Conservation (phyloP, 768 basidiomycete genomes). For the Phlebiopsis gigantea region DNA sequence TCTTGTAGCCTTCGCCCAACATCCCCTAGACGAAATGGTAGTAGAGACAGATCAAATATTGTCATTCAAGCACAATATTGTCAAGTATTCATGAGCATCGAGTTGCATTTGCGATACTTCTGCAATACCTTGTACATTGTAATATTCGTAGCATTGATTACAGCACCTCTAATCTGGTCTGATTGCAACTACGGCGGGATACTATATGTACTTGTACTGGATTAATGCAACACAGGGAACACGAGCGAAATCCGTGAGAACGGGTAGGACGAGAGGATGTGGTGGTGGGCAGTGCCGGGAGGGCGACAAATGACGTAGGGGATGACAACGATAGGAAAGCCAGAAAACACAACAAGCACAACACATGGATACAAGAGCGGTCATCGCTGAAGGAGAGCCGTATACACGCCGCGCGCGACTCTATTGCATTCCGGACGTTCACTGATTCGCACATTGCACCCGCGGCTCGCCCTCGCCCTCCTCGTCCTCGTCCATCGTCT, state of each 20-base stretch:
- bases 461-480: conserved; percentile 66
- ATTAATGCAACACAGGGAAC: conserved; percentile 13
- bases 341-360: conserved; percentile 14
- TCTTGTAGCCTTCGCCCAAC: background rate
- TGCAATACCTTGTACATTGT: background rate
- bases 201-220: conserved; percentile 13
- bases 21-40: conserved; percentile 21
- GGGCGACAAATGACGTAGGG: background rate
- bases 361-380: conserved; percentile 12
- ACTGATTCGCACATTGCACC: conserved; percentile 95
- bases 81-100: no score
- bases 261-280: background rate
- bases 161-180: conserved; percentile 7
- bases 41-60: background rate
- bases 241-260: conserved; percentile 11
- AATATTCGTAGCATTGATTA: background rate
- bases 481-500: conserved; percentile 90
- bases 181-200: conserved; percentile 13
- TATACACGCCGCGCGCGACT: background rate
- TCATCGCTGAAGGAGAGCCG: conserved; percentile 6
- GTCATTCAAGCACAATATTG: background rate
- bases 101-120: no score
- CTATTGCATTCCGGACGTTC: no score
- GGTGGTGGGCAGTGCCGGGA: background rate
- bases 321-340: background rate